Evolutionary conservation across 1,284 basidiomycete species (phyloP).

Genomic region (Ustilago bromivora): DNA sequence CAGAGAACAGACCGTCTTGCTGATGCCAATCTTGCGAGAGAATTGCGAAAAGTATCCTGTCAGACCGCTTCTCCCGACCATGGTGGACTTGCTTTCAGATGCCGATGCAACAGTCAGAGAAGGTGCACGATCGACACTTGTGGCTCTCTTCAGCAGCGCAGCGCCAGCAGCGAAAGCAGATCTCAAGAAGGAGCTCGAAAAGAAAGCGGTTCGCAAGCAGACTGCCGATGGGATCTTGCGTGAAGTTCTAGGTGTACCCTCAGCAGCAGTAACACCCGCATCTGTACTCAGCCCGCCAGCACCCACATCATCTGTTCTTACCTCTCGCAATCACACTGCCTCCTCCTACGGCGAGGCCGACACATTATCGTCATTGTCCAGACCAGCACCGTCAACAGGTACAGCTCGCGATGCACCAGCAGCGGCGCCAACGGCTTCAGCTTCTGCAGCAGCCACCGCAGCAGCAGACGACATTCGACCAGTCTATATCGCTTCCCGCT

Average conservation of each 20-base stretch:
- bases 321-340: constrained; percentile 7
- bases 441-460: constrained; percentile 28
- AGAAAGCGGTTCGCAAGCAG: constrained; percentile 75
- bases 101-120: constrained; percentile 89
- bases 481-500: constrained; percentile 81
- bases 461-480: constrained; percentile 56
- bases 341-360: constrained; percentile 14
- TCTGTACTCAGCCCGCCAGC: constrained; percentile 20
- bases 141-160: constrained; percentile 85
- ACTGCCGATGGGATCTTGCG: constrained; percentile 74
- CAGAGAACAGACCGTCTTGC: constrained; percentile 72
- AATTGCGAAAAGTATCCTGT: constrained; percentile 76
- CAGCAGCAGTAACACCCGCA: constrained; percentile 11
- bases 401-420: constrained; percentile 1
- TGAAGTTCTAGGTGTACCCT: constrained; percentile 67
- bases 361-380: constrained; percentile 8
- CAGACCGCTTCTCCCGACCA: constrained; percentile 80
- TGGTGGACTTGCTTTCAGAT: constrained; percentile 89
- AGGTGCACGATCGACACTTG: constrained; percentile 81
- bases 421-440: constrained; percentile 14
- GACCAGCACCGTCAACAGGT: background rate
- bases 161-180: constrained; percentile 87
- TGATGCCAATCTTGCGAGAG: constrained; percentile 47
- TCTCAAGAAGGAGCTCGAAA: constrained; percentile 87
- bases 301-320: constrained; percentile 14